Evolutionary conservation across 352 stramenopile genomes (phyloP).

Genomic region (Phytophthora niederhauseri): DNA sequence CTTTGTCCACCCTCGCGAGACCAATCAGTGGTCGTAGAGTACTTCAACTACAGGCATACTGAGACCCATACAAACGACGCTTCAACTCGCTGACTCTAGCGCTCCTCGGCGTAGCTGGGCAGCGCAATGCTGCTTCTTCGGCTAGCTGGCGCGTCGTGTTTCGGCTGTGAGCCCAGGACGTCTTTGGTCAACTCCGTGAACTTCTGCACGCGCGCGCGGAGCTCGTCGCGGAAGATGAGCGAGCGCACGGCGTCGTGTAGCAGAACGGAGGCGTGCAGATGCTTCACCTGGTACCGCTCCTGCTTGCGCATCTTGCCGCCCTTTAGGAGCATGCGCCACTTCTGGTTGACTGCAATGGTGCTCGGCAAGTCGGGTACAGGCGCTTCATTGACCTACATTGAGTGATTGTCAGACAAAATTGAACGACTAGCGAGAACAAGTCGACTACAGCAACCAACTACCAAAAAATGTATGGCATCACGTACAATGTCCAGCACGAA

Average conservation of each 20-base stretch:
- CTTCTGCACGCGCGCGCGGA: constrained; percentile 55
- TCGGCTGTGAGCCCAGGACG: constrained; percentile 6
- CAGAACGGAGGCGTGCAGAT: constrained; percentile 51
- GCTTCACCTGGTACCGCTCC: constrained; percentile 60
- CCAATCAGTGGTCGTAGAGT: constrained; percentile 6
- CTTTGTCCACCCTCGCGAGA: constrained; percentile 4
- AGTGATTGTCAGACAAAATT: not conserved
- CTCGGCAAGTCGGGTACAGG: constrained; percentile 48
- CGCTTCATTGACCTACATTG: constrained; percentile 47
- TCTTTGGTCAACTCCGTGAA: constrained; percentile 45
- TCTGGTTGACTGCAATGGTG: constrained; percentile 59
- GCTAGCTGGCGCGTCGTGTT: constrained; percentile 1
- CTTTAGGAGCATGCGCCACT: constrained; percentile 53
- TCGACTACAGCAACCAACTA: not conserved
- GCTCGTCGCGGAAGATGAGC: constrained; percentile 66
- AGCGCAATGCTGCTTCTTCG: constrained; percentile 4
- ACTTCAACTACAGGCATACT: constrained; percentile 21
- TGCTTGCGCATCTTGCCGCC: constrained; percentile 59
- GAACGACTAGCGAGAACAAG: constrained; percentile 14
- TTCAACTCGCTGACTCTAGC: not conserved
- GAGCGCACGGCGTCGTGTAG: constrained; percentile 59
- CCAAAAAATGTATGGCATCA: constrained; percentile 9
- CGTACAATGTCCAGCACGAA: constrained; percentile 62
- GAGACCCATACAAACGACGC: not conserved
- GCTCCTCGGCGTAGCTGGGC: constrained; percentile 3